A percentile compares a stretch with the other conserved stretches of the same genome.
phyloP scores from a whole-genome alignment of 257 asterid genomes.

The Solanum tacnaense region DNA sequence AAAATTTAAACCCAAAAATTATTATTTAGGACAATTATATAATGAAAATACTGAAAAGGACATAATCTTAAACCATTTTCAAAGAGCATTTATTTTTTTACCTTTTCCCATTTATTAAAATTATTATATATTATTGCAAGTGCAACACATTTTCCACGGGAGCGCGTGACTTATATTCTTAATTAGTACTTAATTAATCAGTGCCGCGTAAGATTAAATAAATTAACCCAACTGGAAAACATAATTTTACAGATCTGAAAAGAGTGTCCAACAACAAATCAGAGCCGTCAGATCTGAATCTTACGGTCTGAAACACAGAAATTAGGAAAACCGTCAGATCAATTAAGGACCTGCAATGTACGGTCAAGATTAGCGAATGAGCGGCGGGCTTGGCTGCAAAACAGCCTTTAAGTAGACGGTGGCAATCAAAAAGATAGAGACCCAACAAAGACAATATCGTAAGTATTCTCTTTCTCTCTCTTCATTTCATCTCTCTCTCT shows the following conservation, averaged over 20 bases:
- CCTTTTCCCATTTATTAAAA: neutral
- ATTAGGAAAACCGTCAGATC: constrained; percentile 16
- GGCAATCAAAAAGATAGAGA: constrained; percentile 5
- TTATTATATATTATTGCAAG: neutral
- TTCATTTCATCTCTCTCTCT: neutral
- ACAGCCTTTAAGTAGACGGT: constrained; percentile 19
- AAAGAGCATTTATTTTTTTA: neutral
- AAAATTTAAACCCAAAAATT: neutral
- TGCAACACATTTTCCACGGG: neutral
- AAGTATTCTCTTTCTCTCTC: constrained; percentile 24
- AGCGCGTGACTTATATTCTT: neutral
- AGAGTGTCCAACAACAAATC: neutral
- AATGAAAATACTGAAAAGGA: neutral
- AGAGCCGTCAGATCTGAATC: neutral
- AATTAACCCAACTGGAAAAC: neutral
- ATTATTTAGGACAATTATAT: neutral
- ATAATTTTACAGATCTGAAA: neutral
- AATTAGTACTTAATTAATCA: neutral
- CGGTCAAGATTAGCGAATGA: constrained; percentile 10
- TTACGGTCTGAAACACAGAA: neutral
- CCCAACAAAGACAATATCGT: constrained; percentile 28
- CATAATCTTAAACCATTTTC: neutral
- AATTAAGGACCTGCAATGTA: neutral
- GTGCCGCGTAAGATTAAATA: neutral
- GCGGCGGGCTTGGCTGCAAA: constrained; percentile 12